Conservation (phyloP, 192 early-diverging fungal species). For the Entomortierella chlamydospora region DNA sequence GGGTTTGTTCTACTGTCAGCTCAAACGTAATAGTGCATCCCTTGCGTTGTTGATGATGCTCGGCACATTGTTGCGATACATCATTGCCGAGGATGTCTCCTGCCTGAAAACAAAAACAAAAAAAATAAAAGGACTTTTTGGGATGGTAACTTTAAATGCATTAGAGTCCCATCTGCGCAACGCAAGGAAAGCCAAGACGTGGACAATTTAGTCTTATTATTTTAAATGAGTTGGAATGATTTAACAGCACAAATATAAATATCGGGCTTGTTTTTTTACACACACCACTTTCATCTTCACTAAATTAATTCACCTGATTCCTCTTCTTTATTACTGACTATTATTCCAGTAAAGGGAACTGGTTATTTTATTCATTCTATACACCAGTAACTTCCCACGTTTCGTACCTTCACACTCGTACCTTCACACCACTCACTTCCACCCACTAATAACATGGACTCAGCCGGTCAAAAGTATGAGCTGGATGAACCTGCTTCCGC, state of each 20-base stretch:
- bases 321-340: background rate
- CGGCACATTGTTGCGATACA: no score
- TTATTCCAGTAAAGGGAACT: no score
- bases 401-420: background rate
- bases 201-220: background rate
- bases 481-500: conserved; percentile 17
- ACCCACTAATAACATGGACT: background rate
- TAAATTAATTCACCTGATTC: background rate
- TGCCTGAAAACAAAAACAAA: background rate
- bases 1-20: no score
- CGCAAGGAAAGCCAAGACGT: background rate
- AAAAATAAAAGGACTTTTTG: background rate
- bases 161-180: conserved; percentile 1
- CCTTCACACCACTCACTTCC: background rate
- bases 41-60: background rate
- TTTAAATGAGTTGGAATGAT: background rate
- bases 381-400: no score
- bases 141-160: background rate
- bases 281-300: background rate
- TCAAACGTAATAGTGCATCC: no score
- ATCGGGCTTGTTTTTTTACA: background rate
- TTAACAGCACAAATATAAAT: background rate
- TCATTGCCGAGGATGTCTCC: background rate
- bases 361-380: no score
- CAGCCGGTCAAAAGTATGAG: conserved; percentile 9